Evolutionary conservation across 164 flowering plant genomes (phyloP).

Genomic region (Tinospora cordifolia): DNA sequence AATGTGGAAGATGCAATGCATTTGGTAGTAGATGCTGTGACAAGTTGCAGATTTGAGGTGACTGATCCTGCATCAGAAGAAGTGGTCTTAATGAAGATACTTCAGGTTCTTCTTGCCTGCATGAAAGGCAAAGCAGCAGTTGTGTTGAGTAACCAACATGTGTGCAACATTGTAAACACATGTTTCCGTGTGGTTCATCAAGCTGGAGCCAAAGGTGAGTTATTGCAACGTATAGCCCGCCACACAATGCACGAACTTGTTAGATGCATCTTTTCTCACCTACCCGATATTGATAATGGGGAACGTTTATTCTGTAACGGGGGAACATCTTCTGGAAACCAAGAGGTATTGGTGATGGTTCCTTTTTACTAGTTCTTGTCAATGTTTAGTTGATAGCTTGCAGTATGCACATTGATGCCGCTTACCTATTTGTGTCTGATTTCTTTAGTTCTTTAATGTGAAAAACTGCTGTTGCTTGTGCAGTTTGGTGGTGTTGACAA

Average conservation of each 20-base stretch:
- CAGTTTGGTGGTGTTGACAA: constrained; percentile 24
- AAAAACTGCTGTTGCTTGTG: constrained; percentile 7
- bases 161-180: constrained; percentile 46
- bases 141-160: constrained; percentile 43
- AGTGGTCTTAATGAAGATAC: constrained; percentile 44
- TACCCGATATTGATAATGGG: constrained; percentile 20
- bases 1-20: constrained; percentile 38
- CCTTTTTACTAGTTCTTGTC: neutral
- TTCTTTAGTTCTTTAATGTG: neutral
- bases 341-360: constrained; percentile 16
- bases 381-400: constrained; percentile 2
- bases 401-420: neutral
- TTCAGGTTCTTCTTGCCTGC: constrained; percentile 47
- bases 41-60: constrained; percentile 49
- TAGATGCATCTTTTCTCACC: constrained; percentile 37
- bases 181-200: constrained; percentile 47
- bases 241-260: constrained; percentile 48
- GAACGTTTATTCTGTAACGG: constrained; percentile 15
- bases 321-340: constrained; percentile 12
- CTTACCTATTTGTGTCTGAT: neutral
- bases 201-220: constrained; percentile 44
- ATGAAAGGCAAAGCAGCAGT: constrained; percentile 41
- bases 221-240: constrained; percentile 49
- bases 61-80: constrained; percentile 53
- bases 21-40: constrained; percentile 41